These are phyloP conservation scores for Phlebopus sp. DNA, from an alignment of 1,284 basidiomycete genomes.

Conservation along the genomic window DNA sequence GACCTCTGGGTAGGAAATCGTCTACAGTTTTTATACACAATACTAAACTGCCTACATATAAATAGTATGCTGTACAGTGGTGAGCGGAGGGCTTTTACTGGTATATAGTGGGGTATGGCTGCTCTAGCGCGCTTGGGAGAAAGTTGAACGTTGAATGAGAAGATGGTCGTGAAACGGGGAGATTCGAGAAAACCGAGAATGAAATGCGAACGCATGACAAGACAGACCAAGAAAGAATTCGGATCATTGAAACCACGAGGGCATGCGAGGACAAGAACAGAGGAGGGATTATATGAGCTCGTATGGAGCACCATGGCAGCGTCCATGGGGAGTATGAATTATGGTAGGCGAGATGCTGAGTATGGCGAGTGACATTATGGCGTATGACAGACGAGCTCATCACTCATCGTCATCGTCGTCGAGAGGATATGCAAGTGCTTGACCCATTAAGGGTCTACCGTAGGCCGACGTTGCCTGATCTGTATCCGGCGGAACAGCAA, in stretches of 20 bases:
- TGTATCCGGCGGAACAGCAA: conserved; percentile 47
- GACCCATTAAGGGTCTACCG: conserved; percentile 11
- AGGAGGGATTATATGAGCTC: conserved; percentile 14
- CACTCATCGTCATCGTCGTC: conserved; percentile 46
- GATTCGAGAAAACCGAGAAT: conserved; percentile 5
- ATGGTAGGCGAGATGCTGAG: background rate
- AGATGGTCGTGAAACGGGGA: background rate
- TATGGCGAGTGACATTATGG: background rate
- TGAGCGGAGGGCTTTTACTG: background rate
- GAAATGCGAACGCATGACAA: conserved; percentile 4
- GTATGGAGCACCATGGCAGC: conserved; percentile 7
- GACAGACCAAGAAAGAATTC: background rate
- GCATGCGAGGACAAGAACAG: background rate
- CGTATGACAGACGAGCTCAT: conserved; percentile 24
- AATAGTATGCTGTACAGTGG: conserved; percentile 13
- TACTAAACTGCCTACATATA: conserved; percentile 8
- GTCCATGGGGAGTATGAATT: conserved; percentile 6
- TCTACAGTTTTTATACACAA: background rate
- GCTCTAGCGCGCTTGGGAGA: background rate
- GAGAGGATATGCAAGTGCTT: conserved; percentile 34
- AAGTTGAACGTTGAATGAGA: background rate
- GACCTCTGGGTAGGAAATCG: too few relatives aligned
- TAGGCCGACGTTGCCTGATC: conserved; percentile 17
- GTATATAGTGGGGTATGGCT: background rate
- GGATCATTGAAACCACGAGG: background rate